Evolutionary conservation across 2,329 filamentous ascomycete genomes (phyloP).

Genomic region (Akanthomyces dipterigenus): DNA sequence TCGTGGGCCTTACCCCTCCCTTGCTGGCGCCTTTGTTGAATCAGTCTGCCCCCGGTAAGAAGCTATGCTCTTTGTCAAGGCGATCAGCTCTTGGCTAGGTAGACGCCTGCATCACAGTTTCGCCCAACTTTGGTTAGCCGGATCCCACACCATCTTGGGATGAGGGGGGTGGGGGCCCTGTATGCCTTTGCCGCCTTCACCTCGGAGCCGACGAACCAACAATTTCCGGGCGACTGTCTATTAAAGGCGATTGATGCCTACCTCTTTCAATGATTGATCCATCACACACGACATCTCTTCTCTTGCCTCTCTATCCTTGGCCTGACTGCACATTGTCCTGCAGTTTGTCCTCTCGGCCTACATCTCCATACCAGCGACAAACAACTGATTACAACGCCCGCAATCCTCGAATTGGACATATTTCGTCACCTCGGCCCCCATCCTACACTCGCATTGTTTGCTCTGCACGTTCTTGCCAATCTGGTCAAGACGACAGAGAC

Average conservation of each 20-base stretch:
- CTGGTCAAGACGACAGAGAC: background rate
- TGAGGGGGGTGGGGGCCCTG: background rate
- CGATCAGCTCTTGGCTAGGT: background rate
- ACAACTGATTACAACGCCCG: background rate
- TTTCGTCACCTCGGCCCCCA: background rate
- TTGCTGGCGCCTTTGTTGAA: background rate
- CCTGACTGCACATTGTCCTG: background rate
- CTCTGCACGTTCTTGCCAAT: background rate
- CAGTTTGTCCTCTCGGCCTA: background rate
- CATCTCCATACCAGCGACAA: background rate
- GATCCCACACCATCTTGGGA: conserved; percentile 1
- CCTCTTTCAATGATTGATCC: background rate
- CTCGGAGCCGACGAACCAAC: conserved; percentile 4
- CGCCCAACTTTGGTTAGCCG: conserved; percentile 4
- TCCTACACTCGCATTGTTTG: background rate
- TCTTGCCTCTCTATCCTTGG: background rate
- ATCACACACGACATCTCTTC: background rate
- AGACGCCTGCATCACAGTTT: background rate
- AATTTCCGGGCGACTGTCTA: background rate
- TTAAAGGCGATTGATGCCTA: conserved; percentile 6
- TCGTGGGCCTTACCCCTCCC: background rate
- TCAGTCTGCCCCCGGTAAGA: background rate
- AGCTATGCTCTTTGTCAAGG: background rate
- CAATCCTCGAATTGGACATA: background rate
- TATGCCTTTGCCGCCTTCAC: conserved; percentile 2